Evolutionary conservation across 2,329 filamentous ascomycete species (phyloP).

Genomic region (Zelopaecilomyces penicillatus): DNA sequence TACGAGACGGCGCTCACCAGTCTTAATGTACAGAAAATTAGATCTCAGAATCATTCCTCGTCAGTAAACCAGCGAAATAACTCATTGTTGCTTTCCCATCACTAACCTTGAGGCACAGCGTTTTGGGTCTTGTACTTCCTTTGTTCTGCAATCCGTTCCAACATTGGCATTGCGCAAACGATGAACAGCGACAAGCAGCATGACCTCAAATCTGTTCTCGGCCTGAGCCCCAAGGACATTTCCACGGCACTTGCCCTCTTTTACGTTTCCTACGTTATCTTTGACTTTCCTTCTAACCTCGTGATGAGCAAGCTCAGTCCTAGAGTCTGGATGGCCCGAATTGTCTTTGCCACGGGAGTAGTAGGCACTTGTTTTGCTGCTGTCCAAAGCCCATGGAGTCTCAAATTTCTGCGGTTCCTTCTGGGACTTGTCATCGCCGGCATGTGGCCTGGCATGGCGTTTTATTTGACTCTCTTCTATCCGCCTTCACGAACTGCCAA

Average conservation of each 20-base stretch:
- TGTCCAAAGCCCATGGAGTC: slow-evolving; percentile 73
- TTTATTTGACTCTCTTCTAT: slow-evolving; percentile 87
- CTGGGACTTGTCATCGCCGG: slow-evolving; percentile 83
- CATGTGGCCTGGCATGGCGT: slow-evolving; percentile 94
- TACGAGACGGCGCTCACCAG: no score
- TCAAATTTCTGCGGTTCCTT: slow-evolving; percentile 80
- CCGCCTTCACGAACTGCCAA: slow-evolving; percentile 79
- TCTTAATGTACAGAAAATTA: slow-evolving; percentile 33
- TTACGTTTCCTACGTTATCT: slow-evolving; percentile 86
- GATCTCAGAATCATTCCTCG: slow-evolving; percentile 53
- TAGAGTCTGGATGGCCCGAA: slow-evolving; percentile 84
- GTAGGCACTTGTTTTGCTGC: slow-evolving; percentile 79
- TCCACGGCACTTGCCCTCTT: slow-evolving; percentile 81
- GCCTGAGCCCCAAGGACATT: slow-evolving; percentile 64
- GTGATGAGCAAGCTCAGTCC: slow-evolving; percentile 81
- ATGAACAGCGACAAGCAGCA: slow-evolving; percentile 71
- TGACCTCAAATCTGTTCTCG: slow-evolving; percentile 63
- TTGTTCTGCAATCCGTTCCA: slow-evolving; percentile 84
- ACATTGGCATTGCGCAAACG: slow-evolving; percentile 87
- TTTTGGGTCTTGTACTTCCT: slow-evolving; percentile 91
- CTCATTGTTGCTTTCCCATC: slow-evolving; percentile 2
- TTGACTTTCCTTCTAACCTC: slow-evolving; percentile 82
- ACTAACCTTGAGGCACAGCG: slow-evolving; percentile 33
- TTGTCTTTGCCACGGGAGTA: slow-evolving; percentile 78
- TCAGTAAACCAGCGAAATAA: slow-evolving; percentile 17